Evolutionary conservation across 805 yeast genomes (phyloP).

Genomic region (Clavispora asparagi): DNA sequence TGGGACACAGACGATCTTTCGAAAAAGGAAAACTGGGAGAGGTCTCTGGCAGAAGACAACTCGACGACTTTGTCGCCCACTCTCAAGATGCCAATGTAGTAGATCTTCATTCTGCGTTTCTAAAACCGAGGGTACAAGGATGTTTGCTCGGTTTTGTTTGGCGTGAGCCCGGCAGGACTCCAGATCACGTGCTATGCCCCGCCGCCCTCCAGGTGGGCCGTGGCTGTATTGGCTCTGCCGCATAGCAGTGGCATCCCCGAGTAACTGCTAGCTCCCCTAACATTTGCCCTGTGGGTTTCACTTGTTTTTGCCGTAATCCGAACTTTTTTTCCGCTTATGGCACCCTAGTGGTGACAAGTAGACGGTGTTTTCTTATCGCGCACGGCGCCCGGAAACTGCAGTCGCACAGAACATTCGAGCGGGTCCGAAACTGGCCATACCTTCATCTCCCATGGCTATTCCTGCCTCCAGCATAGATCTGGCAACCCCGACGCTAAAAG

Average conservation of each 20-base stretch:
- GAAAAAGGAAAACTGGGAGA: conserved; percentile 83
- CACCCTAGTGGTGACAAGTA: not conserved
- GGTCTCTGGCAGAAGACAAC: conserved; percentile 73
- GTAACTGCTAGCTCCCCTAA: too few relatives aligned
- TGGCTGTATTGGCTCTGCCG: too few relatives aligned
- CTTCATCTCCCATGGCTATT: not conserved
- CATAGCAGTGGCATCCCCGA: too few relatives aligned
- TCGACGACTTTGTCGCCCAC: conserved; percentile 66
- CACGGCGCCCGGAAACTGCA: not conserved
- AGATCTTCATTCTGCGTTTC: conserved; percentile 66
- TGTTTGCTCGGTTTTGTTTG: not conserved
- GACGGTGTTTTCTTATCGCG: not conserved
- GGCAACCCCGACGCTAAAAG: conserved; percentile 34
- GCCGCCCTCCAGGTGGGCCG: too few relatives aligned
- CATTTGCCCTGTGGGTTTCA: too few relatives aligned
- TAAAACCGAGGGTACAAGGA: not conserved
- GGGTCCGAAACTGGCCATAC: not conserved
- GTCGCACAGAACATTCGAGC: not conserved
- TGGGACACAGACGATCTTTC: conserved; percentile 79
- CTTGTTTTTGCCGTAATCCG: too few relatives aligned
- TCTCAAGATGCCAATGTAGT: conserved; percentile 82
- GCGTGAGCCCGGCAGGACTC: not conserved
- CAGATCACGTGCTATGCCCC: not conserved
- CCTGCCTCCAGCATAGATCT: not conserved
- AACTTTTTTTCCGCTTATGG: not conserved